Evolutionary conservation across 495 filamentous ascomycete species (phyloP).

Genomic region (Neurospora discreta): DNA sequence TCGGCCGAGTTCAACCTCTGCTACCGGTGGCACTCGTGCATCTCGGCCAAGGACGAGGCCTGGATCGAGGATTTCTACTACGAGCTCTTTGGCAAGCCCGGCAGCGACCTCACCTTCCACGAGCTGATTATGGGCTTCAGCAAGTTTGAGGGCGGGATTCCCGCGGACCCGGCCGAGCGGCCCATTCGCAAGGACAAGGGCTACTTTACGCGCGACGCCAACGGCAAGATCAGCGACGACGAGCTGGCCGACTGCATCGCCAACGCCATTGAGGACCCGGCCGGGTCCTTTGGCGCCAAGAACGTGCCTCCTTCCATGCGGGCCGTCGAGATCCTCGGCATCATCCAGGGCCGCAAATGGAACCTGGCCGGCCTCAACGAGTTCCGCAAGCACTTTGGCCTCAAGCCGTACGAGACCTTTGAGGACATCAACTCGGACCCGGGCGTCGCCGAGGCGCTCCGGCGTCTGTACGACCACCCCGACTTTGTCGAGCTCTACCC

Average conservation of each 20-base stretch:
- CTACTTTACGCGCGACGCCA: background rate
- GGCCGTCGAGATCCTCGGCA: constrained; percentile 73
- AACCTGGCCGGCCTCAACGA: constrained; percentile 78
- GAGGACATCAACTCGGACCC: constrained; percentile 77
- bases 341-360: constrained; percentile 75
- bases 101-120: constrained; percentile 34
- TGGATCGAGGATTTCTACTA: constrained; percentile 61
- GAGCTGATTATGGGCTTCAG: constrained; percentile 49
- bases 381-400: constrained; percentile 69
- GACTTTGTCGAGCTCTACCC: constrained; percentile 68
- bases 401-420: constrained; percentile 65
- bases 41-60: constrained; percentile 58
- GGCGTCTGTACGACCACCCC: constrained; percentile 65
- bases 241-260: constrained; percentile 58
- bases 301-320: constrained; percentile 65
- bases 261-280: constrained; percentile 52
- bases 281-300: constrained; percentile 56
- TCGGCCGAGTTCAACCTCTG: constrained; percentile 61
- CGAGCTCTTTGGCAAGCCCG: constrained; percentile 52
- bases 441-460: constrained; percentile 58
- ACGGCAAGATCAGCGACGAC: constrained; percentile 52
- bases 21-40: constrained; percentile 73
- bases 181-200: constrained; percentile 52
- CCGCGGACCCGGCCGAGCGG: constrained; percentile 51
- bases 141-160: constrained; percentile 47